Conservation (phyloP, 106 monocot genomes). For the Alisma plantagoaquatica region DNA sequence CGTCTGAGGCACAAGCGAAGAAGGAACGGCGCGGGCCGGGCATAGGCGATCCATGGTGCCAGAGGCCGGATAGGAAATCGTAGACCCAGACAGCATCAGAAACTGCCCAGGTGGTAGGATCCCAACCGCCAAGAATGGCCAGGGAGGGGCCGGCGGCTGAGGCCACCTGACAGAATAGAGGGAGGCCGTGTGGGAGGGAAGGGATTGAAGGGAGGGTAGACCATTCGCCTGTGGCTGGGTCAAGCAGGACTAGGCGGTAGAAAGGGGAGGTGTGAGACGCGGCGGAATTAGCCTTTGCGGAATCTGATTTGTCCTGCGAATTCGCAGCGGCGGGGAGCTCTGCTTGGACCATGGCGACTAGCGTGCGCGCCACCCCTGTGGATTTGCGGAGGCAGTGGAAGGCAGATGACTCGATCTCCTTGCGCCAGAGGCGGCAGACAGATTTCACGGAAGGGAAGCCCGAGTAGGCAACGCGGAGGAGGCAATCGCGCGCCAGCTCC, state of each 20-base stretch:
- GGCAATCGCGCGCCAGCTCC: background rate
- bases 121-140: slow-evolving; percentile 45
- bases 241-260: slow-evolving; percentile 26
- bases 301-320: background rate
- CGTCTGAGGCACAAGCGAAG: slow-evolving; percentile 37
- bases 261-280: background rate
- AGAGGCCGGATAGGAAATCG: slow-evolving; percentile 29
- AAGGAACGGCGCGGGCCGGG: slow-evolving; percentile 43
- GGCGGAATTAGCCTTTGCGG: background rate
- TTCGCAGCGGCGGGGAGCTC: background rate
- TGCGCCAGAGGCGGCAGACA: background rate
- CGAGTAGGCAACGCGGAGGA: background rate
- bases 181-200: slow-evolving; percentile 51
- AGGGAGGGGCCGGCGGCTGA: slow-evolving; percentile 8
- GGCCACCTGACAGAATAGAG: too few relatives aligned
- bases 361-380: background rate
- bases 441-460: background rate
- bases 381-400: slow-evolving; percentile 1
- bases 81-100: slow-evolving; percentile 32
- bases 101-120: slow-evolving; percentile 32
- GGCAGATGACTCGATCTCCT: background rate
- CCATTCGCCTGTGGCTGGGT: slow-evolving; percentile 28
- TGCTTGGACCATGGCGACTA: background rate
- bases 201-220: slow-evolving; percentile 25
- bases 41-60: slow-evolving; percentile 34